Base-by-base conservation (phyloP, 768 basidiomycete species). In the Lentinula boryana region DNA sequence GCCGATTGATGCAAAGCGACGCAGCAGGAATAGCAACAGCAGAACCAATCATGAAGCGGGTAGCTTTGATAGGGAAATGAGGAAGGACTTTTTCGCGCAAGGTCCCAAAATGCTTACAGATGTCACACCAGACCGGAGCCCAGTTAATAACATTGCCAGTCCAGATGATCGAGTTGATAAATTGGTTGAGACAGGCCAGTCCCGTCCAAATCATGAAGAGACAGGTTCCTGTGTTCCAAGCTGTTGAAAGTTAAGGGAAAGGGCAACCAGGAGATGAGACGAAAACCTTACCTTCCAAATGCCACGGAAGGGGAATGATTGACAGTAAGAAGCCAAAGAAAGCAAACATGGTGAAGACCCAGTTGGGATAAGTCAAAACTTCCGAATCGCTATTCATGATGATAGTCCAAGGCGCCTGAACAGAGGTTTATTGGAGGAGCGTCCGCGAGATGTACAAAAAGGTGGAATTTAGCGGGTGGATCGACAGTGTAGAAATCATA, bases 251-350 rank as follows among this genome's bases (percentile, higher is more conserved):
- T 5, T 12, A 13, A 52, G 12, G 46, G 8, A 15, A 44, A 23
- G 51, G 41, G 18, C 3, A 21, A 16, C n/a, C 23, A 35, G 9
- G 35, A 55, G 43, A 50, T 3, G 21, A 23, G 2, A 43, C n/a
- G 31, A 38, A 40, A 18, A 49, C 53, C 60, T 58, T 66, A 80
- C 79, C 86, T 78, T 87, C 80, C 46, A 86, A 74, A 69, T 92
- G 89, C 83, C 85, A 87, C 9, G 84, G 82, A 21, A 87, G 74
- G 4, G 89, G 87, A 40, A 89, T 81, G 50, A 77, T 67, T 43
- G 78, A 81, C 27, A 83, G 65, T 35, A 87, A n/a, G 66, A 87
- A 83, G 53, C 82, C 80, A 23, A 83, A 63, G 70, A 87, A 88
- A 65, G 85, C 71, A 62, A 80, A 79, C 21, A 71, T 62, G 23